Conservation (phyloP, 306 rosid genomes). For the Begonia fuchsioides region DNA sequence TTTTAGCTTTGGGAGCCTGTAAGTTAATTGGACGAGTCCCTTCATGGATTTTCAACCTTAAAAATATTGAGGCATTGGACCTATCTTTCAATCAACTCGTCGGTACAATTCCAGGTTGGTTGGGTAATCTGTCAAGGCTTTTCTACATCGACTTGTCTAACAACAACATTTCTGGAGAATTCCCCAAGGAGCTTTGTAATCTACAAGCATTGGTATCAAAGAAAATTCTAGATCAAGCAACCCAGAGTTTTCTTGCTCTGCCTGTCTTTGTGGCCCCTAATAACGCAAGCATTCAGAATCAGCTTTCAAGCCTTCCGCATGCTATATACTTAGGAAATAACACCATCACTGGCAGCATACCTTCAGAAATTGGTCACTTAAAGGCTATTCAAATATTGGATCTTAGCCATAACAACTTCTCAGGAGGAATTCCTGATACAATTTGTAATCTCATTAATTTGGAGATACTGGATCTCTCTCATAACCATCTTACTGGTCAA, state of each 20-base stretch:
- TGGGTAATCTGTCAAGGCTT: constrained; percentile 46
- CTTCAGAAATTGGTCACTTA: constrained; percentile 46
- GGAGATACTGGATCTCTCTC: constrained; percentile 66
- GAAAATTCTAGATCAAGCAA: constrained; percentile 17
- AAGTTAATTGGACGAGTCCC: constrained; percentile 56
- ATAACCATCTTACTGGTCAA: constrained; percentile 52
- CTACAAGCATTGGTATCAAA: constrained; percentile 30
- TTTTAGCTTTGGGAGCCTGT: constrained; percentile 68
- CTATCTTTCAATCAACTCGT: constrained; percentile 45
- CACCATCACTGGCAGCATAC: constrained; percentile 50
- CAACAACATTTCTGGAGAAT: constrained; percentile 39
- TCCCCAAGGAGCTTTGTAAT: constrained; percentile 46
- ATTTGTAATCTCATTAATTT: constrained; percentile 52
- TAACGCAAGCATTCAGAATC: constrained; percentile 52
- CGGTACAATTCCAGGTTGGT: constrained; percentile 68
- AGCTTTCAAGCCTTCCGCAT: constrained; percentile 64
- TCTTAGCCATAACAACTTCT: constrained; percentile 49
- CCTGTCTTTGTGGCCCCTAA: constrained; percentile 68
- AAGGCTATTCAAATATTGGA: constrained; percentile 48
- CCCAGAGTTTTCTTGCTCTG: constrained; percentile 50
- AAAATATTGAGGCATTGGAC: constrained; percentile 56
- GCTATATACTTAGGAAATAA: constrained; percentile 54
- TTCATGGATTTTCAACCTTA: constrained; percentile 47
- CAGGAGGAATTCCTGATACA: constrained; percentile 56
- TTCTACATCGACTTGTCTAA: constrained; percentile 71